Evolutionary conservation across 768 basidiomycete genomes (phyloP).

Genomic region (Crucibulum laeve): DNA sequence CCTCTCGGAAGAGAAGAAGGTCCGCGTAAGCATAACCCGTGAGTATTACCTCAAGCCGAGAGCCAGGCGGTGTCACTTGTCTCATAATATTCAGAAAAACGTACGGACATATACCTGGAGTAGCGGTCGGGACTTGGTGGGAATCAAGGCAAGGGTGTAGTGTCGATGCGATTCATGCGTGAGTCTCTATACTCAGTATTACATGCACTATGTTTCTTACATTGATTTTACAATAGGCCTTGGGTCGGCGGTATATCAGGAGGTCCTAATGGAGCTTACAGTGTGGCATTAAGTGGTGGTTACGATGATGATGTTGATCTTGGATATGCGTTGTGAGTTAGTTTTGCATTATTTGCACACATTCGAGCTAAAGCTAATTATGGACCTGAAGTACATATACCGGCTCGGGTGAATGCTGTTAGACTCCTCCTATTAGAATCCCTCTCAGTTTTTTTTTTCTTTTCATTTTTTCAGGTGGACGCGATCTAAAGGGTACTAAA

Average conservation of each 20-base stretch:
- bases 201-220: neutral
- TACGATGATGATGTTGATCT: constrained; percentile 84
- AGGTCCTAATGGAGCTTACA: constrained; percentile 68
- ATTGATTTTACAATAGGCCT: constrained; percentile 43
- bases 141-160: constrained; percentile 67
- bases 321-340: constrained; percentile 76
- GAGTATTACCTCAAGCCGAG: constrained; percentile 16
- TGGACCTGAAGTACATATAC: constrained; percentile 64
- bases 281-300: constrained; percentile 84
- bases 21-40: constrained; percentile 48
- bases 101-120: constrained; percentile 76
- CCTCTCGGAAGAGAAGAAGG: constrained; percentile 30
- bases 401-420: constrained; percentile 53
- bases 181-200: constrained; percentile 23
- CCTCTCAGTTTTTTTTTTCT: neutral
- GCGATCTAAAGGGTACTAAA: constrained; percentile 85
- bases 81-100: constrained; percentile 50
- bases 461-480: constrained; percentile 50
- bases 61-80: too few relatives aligned
- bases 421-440: neutral
- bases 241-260: constrained; percentile 81
- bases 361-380: neutral
- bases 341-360: neutral
- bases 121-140: constrained; percentile 85
- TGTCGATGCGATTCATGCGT: constrained; percentile 82